Evolutionary conservation across 805 yeast genomes (phyloP).

Genomic region (Blastobotrys robertii): DNA sequence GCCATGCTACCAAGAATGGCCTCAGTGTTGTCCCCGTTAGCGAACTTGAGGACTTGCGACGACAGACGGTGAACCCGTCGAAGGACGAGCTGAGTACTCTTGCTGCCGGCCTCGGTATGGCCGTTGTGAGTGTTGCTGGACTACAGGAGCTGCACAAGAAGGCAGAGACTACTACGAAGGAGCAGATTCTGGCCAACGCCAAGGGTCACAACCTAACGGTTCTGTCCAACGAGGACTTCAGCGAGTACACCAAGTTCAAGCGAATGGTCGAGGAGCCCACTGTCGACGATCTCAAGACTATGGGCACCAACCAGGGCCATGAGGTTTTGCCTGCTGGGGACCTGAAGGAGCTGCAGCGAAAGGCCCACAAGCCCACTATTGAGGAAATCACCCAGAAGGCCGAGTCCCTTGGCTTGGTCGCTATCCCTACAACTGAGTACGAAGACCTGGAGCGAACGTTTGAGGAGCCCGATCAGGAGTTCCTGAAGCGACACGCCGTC

Average conservation of each 20-base stretch:
- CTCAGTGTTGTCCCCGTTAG: conserved; percentile 11
- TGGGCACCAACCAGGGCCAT: conserved; percentile 5
- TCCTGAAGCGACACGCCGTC: conserved; percentile 9
- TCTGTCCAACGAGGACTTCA: conserved; percentile 7
- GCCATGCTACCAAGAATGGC: conserved; percentile 13
- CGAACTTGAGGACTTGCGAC: conserved; percentile 11
- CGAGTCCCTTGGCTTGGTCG: conserved; percentile 11
- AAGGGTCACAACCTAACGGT: conserved; percentile 10
- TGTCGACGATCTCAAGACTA: conserved; percentile 10
- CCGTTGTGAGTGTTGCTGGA: conserved; percentile 26
- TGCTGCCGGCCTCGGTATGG: conserved; percentile 25
- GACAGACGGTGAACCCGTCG: conserved; percentile 15
- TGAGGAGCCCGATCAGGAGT: conserved; percentile 15
- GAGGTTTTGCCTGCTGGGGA: conserved; percentile 10
- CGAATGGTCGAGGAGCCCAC: conserved; percentile 15
- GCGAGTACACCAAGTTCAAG: conserved; percentile 8
- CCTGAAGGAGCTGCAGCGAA: conserved; percentile 9
- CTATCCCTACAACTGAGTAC: conserved; percentile 14
- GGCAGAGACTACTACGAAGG: conserved; percentile 14
- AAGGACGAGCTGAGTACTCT: conserved; percentile 22
- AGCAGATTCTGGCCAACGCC: conserved; percentile 10
- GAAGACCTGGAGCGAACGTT: conserved; percentile 17
- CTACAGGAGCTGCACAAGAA: conserved; percentile 14
- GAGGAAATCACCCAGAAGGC: conserved; percentile 11
- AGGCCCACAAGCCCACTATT: conserved; percentile 9